Evolutionary conservation across 768 basidiomycete genomes (phyloP).

Genomic region (Pleurotus djamor): DNA sequence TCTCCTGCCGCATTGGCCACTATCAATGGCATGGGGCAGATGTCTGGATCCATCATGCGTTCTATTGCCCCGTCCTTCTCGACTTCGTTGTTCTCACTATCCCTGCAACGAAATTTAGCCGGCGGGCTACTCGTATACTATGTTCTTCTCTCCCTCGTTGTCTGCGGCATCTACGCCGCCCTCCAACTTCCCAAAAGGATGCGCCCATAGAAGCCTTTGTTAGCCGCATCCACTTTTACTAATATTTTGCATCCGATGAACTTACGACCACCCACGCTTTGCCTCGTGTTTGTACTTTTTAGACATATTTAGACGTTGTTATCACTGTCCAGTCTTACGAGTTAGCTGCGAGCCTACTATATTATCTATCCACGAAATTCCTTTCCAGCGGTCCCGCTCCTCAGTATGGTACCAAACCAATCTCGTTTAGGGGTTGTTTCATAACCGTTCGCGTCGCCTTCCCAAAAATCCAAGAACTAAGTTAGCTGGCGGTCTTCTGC

Average conservation of each 20-base stretch:
- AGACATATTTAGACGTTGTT: too few species aligned
- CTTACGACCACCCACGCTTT: too few species aligned
- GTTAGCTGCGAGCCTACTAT: too few species aligned
- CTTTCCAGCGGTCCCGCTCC: too few species aligned
- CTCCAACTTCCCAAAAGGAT: background rate
- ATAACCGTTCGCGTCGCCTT: too few species aligned
- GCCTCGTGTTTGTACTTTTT: too few species aligned
- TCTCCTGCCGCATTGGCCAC: slow-evolving; percentile 18
- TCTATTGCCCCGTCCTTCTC: slow-evolving; percentile 18
- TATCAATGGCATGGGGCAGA: slow-evolving; percentile 26
- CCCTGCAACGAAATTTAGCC: slow-evolving; percentile 19
- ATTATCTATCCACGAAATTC: too few species aligned
- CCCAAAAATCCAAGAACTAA: too few species aligned
- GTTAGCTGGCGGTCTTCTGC: too few species aligned
- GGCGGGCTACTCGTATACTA: slow-evolving; percentile 19
- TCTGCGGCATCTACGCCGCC: background rate
- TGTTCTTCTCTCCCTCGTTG: background rate
- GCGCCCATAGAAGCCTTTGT: background rate
- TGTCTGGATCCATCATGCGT: slow-evolving; percentile 15
- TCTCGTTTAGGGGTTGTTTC: too few species aligned
- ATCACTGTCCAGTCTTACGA: too few species aligned
- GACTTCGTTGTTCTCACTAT: slow-evolving; percentile 21
- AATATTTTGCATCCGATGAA: background rate
- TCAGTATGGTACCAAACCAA: too few species aligned
- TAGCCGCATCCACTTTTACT: background rate